Evolutionary conservation across 1,284 basidiomycete genomes (phyloP).

Genomic region (Malassezia japonica): DNA sequence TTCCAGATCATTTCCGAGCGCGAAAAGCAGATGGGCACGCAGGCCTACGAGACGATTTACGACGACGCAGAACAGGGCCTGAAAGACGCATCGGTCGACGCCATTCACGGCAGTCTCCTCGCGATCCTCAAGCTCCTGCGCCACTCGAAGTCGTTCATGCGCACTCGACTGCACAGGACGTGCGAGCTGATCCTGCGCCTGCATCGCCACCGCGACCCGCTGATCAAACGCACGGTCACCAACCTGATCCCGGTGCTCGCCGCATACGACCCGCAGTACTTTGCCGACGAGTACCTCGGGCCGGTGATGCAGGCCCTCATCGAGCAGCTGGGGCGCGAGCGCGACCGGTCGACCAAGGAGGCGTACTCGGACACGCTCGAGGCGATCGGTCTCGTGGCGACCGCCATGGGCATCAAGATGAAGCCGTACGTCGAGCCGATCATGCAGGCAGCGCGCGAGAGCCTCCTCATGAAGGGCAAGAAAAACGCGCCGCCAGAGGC

Average conservation of each 20-base stretch:
- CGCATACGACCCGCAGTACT: slow-evolving; percentile 43
- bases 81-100: slow-evolving; percentile 67
- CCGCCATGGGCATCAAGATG: slow-evolving; percentile 86
- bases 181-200: slow-evolving; percentile 88
- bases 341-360: slow-evolving; percentile 35
- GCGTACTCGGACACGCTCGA: slow-evolving; percentile 59
- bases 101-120: slow-evolving; percentile 84
- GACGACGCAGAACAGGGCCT: slow-evolving; percentile 81
- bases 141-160: slow-evolving; percentile 93
- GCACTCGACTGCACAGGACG: slow-evolving; percentile 74
- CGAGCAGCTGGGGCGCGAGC: slow-evolving; percentile 34
- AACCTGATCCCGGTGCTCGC: slow-evolving; percentile 42
- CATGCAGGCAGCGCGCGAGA: slow-evolving; percentile 79
- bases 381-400: slow-evolving; percentile 89
- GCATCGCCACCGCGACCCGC: slow-evolving; percentile 77
- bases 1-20: slow-evolving; percentile 42
- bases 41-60: slow-evolving; percentile 50
- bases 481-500: slow-evolving; percentile 89
- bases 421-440: slow-evolving; percentile 88
- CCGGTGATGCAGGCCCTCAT: slow-evolving; percentile 35
- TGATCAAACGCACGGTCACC: slow-evolving; percentile 59
- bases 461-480: slow-evolving; percentile 72
- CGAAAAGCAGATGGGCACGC: slow-evolving; percentile 46
- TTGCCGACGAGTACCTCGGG: slow-evolving; percentile 41
- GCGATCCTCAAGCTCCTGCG: slow-evolving; percentile 84